Conservation (phyloP, 2,329 filamentous ascomycete genomes). For the Epichloe typhina region DNA sequence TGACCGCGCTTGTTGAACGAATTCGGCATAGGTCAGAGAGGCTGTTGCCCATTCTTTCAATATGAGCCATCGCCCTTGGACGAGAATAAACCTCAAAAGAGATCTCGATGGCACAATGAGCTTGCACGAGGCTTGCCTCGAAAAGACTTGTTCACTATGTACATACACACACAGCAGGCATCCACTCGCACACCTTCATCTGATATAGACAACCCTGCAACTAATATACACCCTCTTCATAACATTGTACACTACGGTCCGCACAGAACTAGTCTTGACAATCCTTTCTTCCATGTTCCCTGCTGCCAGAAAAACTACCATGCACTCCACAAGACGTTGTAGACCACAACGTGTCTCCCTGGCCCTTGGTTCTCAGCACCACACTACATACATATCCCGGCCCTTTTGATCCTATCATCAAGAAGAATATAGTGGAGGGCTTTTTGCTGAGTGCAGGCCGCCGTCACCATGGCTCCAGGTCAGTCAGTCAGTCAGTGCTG, state of each 20-base stretch:
- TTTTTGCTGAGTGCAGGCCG: not conserved
- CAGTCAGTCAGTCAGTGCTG: not conserved
- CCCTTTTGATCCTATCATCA: not conserved
- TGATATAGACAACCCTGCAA: slow-evolving; percentile 18
- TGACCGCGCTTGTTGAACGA: not conserved
- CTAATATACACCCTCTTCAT: slow-evolving; percentile 13
- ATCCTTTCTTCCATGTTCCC: slow-evolving; percentile 5
- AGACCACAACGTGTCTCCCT: slow-evolving; percentile 11
- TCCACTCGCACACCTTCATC: slow-evolving; percentile 2
- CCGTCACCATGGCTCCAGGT: not conserved
- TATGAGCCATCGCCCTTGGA: not conserved
- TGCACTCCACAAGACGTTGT: slow-evolving; percentile 7
- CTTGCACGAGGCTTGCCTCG: not conserved
- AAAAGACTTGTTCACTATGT: not conserved
- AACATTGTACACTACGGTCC: slow-evolving; percentile 8
- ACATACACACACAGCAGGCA: not conserved
- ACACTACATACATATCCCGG: not conserved
- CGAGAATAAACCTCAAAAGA: no score
- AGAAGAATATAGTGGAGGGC: not conserved
- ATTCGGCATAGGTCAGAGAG: not conserved
- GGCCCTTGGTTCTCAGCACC: slow-evolving; percentile 3
- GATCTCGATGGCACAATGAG: not conserved
- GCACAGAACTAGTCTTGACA: slow-evolving; percentile 6
- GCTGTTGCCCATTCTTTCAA: not conserved
- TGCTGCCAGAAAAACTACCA: slow-evolving; percentile 1